Percentiles rank a stretch among this genome's conserved stretches.
Conservation (phyloP, 257 asterid genomes). For the Striga asiatica region DNA sequence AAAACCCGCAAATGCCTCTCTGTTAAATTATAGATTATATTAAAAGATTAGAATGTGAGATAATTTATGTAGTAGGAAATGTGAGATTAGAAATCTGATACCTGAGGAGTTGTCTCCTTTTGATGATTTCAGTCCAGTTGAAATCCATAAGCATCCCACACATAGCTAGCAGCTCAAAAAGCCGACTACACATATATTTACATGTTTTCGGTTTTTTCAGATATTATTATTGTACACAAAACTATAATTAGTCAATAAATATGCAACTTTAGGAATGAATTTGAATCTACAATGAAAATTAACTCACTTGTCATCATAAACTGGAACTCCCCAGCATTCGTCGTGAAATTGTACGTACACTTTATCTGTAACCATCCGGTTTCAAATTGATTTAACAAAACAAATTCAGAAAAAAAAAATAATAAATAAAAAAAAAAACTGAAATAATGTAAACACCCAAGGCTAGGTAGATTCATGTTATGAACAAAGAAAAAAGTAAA, state of each 20-base stretch:
- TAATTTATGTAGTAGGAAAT: no score
- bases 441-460: no score
- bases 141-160: slow-evolving; percentile 93
- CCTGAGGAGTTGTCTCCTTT: slow-evolving; percentile 61
- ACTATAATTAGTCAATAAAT: no score
- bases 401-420: no score
- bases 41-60: neutral
- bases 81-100: slow-evolving; percentile 8
- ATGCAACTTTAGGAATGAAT: no score
- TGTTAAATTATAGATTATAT: neutral
- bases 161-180: slow-evolving; percentile 83
- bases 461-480: no score
- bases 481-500: no score
- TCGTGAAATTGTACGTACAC: slow-evolving; percentile 79
- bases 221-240: no score
- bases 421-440: no score
- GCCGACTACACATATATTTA: no score
- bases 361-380: slow-evolving; percentile 50
- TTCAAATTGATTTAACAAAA: no score
- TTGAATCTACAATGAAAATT: neutral
- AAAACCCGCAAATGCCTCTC: slow-evolving; percentile 68
- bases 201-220: no score
- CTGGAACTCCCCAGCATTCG: slow-evolving; percentile 98
- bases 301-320: slow-evolving; percentile 70
- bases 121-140: slow-evolving; percentile 87